Evolutionary conservation across 108 stramenopile species (phyloP), one percentile per base, ranked within the genome.

Genomic region (Ochromonas danica): DNA sequence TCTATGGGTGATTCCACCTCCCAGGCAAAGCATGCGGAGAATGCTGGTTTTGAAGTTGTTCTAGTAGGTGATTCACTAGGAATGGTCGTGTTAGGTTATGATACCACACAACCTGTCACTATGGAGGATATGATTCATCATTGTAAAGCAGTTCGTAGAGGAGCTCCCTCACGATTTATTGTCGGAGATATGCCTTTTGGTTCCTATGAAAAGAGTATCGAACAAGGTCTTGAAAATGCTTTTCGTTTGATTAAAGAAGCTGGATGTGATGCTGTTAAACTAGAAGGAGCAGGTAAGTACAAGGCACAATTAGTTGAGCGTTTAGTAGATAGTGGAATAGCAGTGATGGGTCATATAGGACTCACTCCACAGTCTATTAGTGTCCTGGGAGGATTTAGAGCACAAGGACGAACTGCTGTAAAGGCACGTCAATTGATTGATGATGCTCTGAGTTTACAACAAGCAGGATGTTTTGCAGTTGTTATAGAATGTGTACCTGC

Each of bases 141-240:
- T 81, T 95, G 96, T 84, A 82, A 87, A 70, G 89, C 93, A 22
- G 96, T 95, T 61, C 88, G 92, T 45, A 85, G 81, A n/a, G 83
- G 85, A 62, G 79, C 83, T 22, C 78, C 41, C 42, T 78, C 83
- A 31, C 94, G 94, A 0, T 85, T 99, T 71, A 80, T 99, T n/a
- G 90, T 99, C 0, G 94, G 92, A 0, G 98, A 99, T 81, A 94
- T 99, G 93, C 98, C 98, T 1, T 96, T 98, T 84, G 97, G 96
- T 40, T 86, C 93, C 3, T 99, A 97, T 83, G 96, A 96, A 82
- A 91, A 87, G 51, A 81, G 91, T 43, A 91, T 94, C 62, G 88
- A 91, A 61, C 90, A 96, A 85, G 82, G 94, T 62, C 91, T 96
- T 25, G 81, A 83, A 63, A 95, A 94, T 85, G 94, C 93, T 1